Conservation (phyloP, 768 basidiomycete genomes). For the Dictyophora rubrovolvata region DNA sequence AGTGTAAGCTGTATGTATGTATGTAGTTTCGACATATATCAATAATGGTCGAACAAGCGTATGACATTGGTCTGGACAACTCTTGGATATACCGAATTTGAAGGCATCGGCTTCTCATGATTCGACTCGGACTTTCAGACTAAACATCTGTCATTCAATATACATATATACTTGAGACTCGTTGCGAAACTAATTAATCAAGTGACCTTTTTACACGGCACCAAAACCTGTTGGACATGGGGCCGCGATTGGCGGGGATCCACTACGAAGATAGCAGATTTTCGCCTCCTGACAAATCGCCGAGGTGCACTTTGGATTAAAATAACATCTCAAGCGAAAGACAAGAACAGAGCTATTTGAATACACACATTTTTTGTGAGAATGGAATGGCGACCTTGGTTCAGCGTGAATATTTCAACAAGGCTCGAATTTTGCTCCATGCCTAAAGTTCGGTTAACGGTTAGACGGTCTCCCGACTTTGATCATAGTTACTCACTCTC, state of each 20-base stretch:
- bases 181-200: neutral
- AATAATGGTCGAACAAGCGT: no score
- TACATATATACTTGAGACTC: neutral
- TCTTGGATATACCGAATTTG: no score
- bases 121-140: no score
- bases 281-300: constrained; percentile 16
- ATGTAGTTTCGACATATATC: no score
- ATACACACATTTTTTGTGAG: constrained; percentile 8
- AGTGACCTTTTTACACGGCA: constrained; percentile 12
- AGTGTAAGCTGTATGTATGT: no score
- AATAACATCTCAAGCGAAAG: neutral
- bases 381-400: constrained; percentile 15
- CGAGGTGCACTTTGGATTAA: constrained; percentile 12
- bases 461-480: neutral
- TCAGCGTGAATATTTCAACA: constrained; percentile 15
- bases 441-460: neutral
- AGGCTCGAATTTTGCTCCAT: constrained; percentile 14
- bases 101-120: no score
- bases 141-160: no score
- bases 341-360: neutral
- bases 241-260: constrained; percentile 15
- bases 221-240: constrained; percentile 17
- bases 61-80: no score
- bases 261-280: constrained; percentile 17
- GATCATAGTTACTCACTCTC: neutral